phyloP scores from a whole-genome alignment of 1,284 basidiomycete genomes.

The Hemileia vastatrix region DNA sequence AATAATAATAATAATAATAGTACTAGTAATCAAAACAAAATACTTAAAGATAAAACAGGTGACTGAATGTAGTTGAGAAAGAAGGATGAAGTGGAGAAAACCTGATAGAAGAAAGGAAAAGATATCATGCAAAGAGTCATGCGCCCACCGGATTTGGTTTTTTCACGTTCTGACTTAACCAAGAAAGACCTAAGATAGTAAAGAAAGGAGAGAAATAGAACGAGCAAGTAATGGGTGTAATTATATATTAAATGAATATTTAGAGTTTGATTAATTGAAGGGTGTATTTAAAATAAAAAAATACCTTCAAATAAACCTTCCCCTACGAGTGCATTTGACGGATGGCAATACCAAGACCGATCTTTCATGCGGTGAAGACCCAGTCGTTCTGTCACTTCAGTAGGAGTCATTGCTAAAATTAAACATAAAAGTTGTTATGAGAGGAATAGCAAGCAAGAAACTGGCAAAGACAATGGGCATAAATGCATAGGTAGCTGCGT shows the following conservation, averaged over 20 bases:
- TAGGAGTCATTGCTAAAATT: constrained; percentile 82
- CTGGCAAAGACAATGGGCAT: neutral
- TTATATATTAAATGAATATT: neutral
- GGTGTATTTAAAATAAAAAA: neutral
- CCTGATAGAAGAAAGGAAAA: too few species aligned
- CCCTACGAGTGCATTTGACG: constrained; percentile 46
- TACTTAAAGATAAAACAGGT: too few species aligned
- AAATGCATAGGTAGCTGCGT: neutral
- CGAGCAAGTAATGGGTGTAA: neutral
- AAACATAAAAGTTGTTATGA: neutral
- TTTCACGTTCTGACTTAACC: constrained; percentile 21
- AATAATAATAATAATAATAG: too few species aligned
- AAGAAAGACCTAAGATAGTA: constrained; percentile 7
- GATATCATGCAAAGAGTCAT: too few species aligned
- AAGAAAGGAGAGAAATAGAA: neutral
- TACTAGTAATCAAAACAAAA: too few species aligned
- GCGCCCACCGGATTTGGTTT: too few species aligned
- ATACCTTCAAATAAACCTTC: constrained; percentile 25
- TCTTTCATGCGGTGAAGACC: constrained; percentile 92
- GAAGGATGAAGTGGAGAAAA: too few species aligned
- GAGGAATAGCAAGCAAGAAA: neutral
- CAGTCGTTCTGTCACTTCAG: constrained; percentile 95
- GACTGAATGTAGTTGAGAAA: too few species aligned
- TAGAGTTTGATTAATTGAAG: neutral
- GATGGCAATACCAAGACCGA: constrained; percentile 97